These are phyloP conservation scores for Trametes sp. DNA, from an alignment of 1,284 basidiomycete species.

Conservation along the genomic window DNA sequence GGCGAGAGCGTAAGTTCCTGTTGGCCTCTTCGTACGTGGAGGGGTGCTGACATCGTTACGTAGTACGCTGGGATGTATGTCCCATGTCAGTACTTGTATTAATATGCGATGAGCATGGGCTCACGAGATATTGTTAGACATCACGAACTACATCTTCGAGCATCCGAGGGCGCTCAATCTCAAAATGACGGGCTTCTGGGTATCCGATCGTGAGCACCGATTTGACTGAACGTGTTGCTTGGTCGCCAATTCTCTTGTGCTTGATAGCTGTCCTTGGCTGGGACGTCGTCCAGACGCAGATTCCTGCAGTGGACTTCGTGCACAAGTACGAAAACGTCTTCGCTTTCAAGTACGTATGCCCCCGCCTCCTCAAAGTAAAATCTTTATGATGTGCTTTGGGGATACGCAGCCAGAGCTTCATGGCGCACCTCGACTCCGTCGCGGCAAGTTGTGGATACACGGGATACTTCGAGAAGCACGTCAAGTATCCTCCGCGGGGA, in stretches of 20 bases:
- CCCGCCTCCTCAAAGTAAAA: background rate
- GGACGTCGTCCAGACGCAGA: conserved; percentile 68
- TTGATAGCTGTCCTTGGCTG: conserved; percentile 52
- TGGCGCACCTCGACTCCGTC: conserved; percentile 60
- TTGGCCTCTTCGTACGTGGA: background rate
- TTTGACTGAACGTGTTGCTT: background rate
- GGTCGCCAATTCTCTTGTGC: background rate
- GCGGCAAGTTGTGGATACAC: conserved; percentile 68
- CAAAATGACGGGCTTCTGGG: conserved; percentile 74
- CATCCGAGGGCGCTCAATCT: conserved; percentile 61
- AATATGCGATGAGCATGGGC: background rate
- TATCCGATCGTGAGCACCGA: conserved; percentile 67
- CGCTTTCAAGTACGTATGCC: conserved; percentile 63
- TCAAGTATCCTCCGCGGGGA: conserved; percentile 71
- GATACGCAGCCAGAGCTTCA: conserved; percentile 70
- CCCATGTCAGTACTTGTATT: conserved; percentile 38
- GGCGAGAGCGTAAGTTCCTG: conserved; percentile 71
- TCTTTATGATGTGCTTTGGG: too few species aligned
- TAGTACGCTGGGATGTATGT: conserved; percentile 72
- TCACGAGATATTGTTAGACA: conserved; percentile 53
- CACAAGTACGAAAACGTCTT: conserved; percentile 75
- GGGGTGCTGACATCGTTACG: background rate
- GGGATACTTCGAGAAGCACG: conserved; percentile 65
- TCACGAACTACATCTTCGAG: conserved; percentile 76
- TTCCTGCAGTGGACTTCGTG: conserved; percentile 75